Base-by-base conservation (phyloP, 495 filamentous ascomycete species). In the Penicillium arizonense region DNA sequence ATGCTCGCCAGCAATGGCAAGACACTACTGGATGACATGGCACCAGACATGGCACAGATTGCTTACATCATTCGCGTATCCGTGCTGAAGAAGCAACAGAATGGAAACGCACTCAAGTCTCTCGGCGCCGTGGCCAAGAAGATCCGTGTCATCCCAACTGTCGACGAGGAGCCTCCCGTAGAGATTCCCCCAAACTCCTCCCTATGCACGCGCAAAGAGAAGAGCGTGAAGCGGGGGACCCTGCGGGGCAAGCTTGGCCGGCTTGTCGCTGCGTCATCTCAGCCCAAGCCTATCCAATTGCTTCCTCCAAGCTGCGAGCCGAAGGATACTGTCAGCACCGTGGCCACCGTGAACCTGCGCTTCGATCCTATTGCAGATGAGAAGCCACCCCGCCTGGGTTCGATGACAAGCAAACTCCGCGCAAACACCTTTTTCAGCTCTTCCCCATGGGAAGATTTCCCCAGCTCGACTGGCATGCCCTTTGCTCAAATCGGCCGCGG, bases 31-130 rank as follows among this genome's bases (percentile, higher is more conserved):
- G 88, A 97, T 61, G 95, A 97, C 62, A 77, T 94, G 69, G 69
- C 90, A 1, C 93, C 94, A 1, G 75, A 86, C 8, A 96, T 96
- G 94, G 74, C 80, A 21, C 81, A 77, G 30, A 80, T 98, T 39
- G 70, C 81, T 21, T 98, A 98, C 67, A 69, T 69, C 11, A 74
- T 98, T 61, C 85, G 84, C 51, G 87, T 78, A 3, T 77, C 74
- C 30, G 70, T 81, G 37, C 64, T 77, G 34, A 75, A 50, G 71
- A 70, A 45, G 45, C 52, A 6, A 20, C 46, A 21, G 45, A 55
- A 14, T 35, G 52, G 18, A 14, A 30, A n/a, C 20, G 20, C 10
- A 35, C n/a, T 80, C 28, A 77, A 70, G 26, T 58, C 77, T 2
- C 46, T 87, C 18, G 77, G 70, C 4, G 74, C 82, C 3, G 68